A percentile compares a stretch with the other conserved stretches of the same genome.
These are phyloP conservation scores for Coleophoma eucalyptorum DNA, from an alignment of 2,329 filamentous ascomycete species.

Conservation along the genomic window DNA sequence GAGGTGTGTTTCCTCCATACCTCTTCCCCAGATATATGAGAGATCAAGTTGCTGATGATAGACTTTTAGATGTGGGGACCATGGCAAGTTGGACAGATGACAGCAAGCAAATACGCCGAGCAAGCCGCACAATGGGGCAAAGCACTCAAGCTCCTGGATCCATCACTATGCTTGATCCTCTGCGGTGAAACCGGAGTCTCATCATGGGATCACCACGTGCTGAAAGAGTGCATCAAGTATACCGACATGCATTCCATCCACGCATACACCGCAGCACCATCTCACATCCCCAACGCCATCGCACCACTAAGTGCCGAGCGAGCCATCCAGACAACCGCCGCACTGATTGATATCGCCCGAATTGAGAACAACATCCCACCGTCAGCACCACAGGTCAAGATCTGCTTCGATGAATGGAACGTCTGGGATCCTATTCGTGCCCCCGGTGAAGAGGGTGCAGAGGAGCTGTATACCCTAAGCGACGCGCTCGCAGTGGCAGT, in stretches of 20 bases:
- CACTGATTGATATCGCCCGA: slow-evolving; percentile 58
- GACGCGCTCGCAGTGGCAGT: slow-evolving; percentile 60
- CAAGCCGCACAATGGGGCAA: slow-evolving; percentile 56
- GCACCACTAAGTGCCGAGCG: slow-evolving; percentile 59
- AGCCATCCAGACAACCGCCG: slow-evolving; percentile 58
- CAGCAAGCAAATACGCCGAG: slow-evolving; percentile 51
- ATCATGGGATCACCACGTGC: slow-evolving; percentile 59
- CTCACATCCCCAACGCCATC: slow-evolving; percentile 45
- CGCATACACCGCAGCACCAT: slow-evolving; percentile 49
- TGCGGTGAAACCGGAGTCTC: slow-evolving; percentile 59
- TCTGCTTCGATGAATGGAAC: slow-evolving; percentile 71
- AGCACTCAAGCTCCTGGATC: slow-evolving; percentile 54
- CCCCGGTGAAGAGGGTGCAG: slow-evolving; percentile 57
- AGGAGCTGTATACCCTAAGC: slow-evolving; percentile 60
- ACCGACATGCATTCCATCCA: slow-evolving; percentile 69
- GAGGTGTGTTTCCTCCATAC: slow-evolving; percentile 35
- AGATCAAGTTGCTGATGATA: background rate
- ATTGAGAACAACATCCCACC: slow-evolving; percentile 46
- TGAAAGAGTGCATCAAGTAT: slow-evolving; percentile 55
- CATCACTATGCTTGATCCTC: slow-evolving; percentile 56
- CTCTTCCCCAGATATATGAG: background rate
- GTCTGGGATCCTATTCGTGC: slow-evolving; percentile 63
- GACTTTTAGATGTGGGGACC: slow-evolving; percentile 25
- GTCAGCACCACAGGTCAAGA: slow-evolving; percentile 41
- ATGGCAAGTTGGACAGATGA: slow-evolving; percentile 51